A percentile compares a stretch with the other conserved stretches of the same genome.
Conservation (phyloP, 306 rosid species). For the Hippophae gyantsensis region DNA sequence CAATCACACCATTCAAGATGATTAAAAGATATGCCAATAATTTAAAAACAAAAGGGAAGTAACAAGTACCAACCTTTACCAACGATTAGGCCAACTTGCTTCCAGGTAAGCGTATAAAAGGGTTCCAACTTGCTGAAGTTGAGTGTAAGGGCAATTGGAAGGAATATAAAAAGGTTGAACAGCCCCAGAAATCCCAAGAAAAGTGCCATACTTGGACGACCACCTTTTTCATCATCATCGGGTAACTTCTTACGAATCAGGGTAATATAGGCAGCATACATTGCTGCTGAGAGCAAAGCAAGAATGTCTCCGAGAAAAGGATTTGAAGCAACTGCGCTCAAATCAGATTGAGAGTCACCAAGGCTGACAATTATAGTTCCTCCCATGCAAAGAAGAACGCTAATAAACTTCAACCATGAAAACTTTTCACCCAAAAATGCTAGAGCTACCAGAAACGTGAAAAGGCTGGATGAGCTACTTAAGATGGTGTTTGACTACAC, state of each 20-base stretch:
- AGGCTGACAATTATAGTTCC: conserved; percentile 90
- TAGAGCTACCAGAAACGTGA: conserved; percentile 86
- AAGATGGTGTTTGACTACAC: conserved; percentile 94
- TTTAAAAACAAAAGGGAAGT: not conserved
- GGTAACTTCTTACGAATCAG: conserved; percentile 85
- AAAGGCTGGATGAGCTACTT: conserved; percentile 94
- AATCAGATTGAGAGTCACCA: conserved; percentile 58
- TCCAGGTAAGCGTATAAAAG: conserved; percentile 58
- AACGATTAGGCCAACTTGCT: conserved; percentile 65
- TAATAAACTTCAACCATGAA: conserved; percentile 75
- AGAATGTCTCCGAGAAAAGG: conserved; percentile 87
- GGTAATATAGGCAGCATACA: conserved; percentile 80
- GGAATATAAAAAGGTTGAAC: conserved; percentile 61
- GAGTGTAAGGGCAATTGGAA: conserved; percentile 65
- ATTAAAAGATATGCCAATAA: conserved; percentile 4
- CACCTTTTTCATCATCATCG: conserved; percentile 65
- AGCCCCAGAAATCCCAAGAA: conserved; percentile 89
- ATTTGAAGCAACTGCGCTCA: conserved; percentile 48
- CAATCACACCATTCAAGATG: not conserved
- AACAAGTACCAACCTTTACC: conserved; percentile 69
- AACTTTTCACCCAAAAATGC: conserved; percentile 83
- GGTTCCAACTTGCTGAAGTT: conserved; percentile 52
- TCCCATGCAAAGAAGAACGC: conserved; percentile 95
- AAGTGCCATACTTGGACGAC: conserved; percentile 86
- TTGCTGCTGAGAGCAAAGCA: conserved; percentile 66